Conservation (phyloP, 2,329 filamentous ascomycete genomes). For the Clarireedia paspali region DNA sequence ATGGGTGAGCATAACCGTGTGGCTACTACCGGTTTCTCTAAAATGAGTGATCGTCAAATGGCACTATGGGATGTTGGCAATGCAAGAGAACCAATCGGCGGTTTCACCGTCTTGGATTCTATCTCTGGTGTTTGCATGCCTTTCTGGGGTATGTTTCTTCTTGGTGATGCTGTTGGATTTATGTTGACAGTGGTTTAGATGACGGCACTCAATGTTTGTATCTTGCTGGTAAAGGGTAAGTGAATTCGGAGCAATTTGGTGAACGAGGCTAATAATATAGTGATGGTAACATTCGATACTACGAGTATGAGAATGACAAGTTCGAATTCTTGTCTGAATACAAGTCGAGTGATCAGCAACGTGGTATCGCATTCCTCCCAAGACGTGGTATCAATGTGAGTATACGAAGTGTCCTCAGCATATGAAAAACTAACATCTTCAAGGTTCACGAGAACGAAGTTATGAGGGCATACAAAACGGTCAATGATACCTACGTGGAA, state of each 20-base stretch:
- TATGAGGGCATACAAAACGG: constrained; percentile 93
- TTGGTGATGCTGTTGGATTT: constrained; percentile 15
- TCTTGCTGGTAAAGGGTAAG: constrained; percentile 92
- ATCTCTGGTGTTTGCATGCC: constrained; percentile 99
- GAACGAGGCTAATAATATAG: constrained; percentile 36
- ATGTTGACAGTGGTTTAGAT: constrained; percentile 39
- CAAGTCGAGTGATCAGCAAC: constrained; percentile 92
- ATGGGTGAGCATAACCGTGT: constrained; percentile 95
- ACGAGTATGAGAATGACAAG: constrained; percentile 96
- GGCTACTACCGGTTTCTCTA: constrained; percentile 93
- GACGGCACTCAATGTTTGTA: constrained; percentile 93
- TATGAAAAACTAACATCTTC: constrained; percentile 15
- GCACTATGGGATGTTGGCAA: constrained; percentile 90
- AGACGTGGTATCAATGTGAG: constrained; percentile 86
- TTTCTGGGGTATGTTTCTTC: constrained; percentile 68
- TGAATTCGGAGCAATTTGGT: constrained; percentile 11
- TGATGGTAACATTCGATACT: constrained; percentile 98
- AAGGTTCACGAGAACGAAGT: constrained; percentile 92
- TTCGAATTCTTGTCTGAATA: constrained; percentile 96
- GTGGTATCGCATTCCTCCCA: constrained; percentile 88
- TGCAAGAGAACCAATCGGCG: constrained; percentile 72
- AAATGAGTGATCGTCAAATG: constrained; percentile 95
- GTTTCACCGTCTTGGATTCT: constrained; percentile 84
- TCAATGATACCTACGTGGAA: constrained; percentile 90
- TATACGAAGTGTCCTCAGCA: constrained; percentile 9